phyloP scores from a whole-genome alignment of 164 flowering plant species.

The Tetrastigma voinierianum region DNA sequence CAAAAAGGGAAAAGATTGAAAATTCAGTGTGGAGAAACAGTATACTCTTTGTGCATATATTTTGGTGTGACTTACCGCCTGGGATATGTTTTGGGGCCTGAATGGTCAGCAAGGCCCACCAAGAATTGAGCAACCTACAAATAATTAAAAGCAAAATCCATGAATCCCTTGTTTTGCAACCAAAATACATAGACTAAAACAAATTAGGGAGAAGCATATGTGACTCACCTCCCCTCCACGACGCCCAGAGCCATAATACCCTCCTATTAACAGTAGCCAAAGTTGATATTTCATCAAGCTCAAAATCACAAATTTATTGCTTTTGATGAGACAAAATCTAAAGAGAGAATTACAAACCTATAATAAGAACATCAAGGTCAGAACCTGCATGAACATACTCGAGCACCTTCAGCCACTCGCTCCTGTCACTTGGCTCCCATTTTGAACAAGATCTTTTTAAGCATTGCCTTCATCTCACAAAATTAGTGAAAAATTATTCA shows the following conservation, averaged over 20 bases:
- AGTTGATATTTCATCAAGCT: background rate
- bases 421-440: conserved; percentile 98
- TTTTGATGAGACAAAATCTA: conserved; percentile 1
- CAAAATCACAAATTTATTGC: no score
- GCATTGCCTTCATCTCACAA: conserved; percentile 97
- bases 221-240: conserved; percentile 82
- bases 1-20: background rate
- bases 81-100: conserved; percentile 58
- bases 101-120: conserved; percentile 87
- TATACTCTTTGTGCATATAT: background rate
- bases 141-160: conserved; percentile 5
- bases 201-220: conserved; percentile 6
- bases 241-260: conserved; percentile 97
- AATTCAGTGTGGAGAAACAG: background rate
- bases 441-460: conserved; percentile 89
- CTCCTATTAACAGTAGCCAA: conserved; percentile 45
- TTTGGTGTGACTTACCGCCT: conserved; percentile 39
- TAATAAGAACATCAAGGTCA: conserved; percentile 90
- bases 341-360: conserved; percentile 43
- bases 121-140: conserved; percentile 87
- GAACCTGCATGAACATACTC: conserved; percentile 84
- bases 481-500: background rate
- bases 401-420: conserved; percentile 97
- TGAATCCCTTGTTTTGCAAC: background rate
- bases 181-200: background rate